Base-by-base conservation (phyloP, 306 rosid genomes). In the Trifolium repens region DNA sequence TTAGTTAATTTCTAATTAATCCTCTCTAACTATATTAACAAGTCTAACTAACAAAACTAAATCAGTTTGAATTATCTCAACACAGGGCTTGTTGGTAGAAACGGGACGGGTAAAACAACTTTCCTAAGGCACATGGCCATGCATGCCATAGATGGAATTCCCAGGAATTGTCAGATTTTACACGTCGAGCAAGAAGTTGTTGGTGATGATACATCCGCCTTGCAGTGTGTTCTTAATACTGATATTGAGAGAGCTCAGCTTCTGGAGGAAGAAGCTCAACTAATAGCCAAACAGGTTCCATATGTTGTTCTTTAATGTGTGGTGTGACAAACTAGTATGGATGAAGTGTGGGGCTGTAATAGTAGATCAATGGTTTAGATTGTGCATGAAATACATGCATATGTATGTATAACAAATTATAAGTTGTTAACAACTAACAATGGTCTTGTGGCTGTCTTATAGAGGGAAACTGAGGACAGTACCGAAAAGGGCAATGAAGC, bases 131-230 rank as follows among this genome's bases (percentile, higher is more conserved):
- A 89, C 82, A 89, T 94, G 99, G 99, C 99, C 15, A 70, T 92
- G 99, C 98, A 94, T 87, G 96, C 98, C 78, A 90, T 94, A 77
- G 97, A 92, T 11, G 99, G 99, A 40, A 93, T 94, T 85, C 99
- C 99, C 3, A 34, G 81, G 59, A 92, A 89, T 76, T 94, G 97
- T 73, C 99, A 90, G 87, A 94, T 92, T 88, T 83, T 94, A 85
- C 99, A 94, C 22, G 99, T 94, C 70, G 99, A 94, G 82, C 99
- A 94, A 75, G 98, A 96, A 87, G 99, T 92, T 9, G 86, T 54
- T 27, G 99, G 99, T 72, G 99, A 96, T 67, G 81, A 86, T 71
- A 88, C 77, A n/a, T 67, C 91, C 12, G 99, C 99, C 24, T 73
- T 94, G 91, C 99, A 94, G 83, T 94, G 99, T 80, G 96, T 94